phyloP scores from a whole-genome alignment of 2,329 filamentous ascomycete genomes.

The Epichloe bromicola region DNA sequence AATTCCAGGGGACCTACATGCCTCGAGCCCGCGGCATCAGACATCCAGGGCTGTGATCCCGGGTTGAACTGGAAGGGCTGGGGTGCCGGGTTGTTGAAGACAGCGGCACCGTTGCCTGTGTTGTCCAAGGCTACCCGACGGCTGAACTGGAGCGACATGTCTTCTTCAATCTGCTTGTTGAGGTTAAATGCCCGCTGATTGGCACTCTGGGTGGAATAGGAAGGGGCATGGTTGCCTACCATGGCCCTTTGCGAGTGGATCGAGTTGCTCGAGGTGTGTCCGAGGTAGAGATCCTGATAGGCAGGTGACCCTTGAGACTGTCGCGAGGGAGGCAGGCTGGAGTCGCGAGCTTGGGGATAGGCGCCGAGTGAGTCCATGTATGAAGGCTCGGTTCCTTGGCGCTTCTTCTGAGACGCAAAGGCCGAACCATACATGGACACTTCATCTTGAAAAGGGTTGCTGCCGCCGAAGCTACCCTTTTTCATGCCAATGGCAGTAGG shows the following conservation, averaged over 20 bases:
- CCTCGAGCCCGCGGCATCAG: constrained; percentile 15
- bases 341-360: constrained; percentile 33
- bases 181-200: constrained; percentile 24
- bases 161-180: constrained; percentile 26
- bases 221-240: constrained; percentile 27
- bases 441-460: constrained; percentile 12
- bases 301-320: constrained; percentile 34
- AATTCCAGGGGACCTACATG: constrained; percentile 19
- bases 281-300: constrained; percentile 20
- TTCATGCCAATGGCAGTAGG: constrained; percentile 32
- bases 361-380: constrained; percentile 25
- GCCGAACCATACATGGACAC: constrained; percentile 12
- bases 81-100: constrained; percentile 17
- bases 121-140: constrained; percentile 24
- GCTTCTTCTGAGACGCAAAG: constrained; percentile 19
- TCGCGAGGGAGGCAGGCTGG: constrained; percentile 42
- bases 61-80: constrained; percentile 35
- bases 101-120: constrained; percentile 7
- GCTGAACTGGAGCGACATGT: constrained; percentile 21
- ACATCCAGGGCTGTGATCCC: constrained; percentile 32
- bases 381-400: constrained; percentile 20
- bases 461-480: constrained; percentile 15
- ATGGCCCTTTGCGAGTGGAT: constrained; percentile 34
- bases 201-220: constrained; percentile 31
- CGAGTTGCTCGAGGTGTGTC: constrained; percentile 30